phyloP scores from a whole-genome alignment of 257 asterid species.

The Solanum sitiens region DNA sequence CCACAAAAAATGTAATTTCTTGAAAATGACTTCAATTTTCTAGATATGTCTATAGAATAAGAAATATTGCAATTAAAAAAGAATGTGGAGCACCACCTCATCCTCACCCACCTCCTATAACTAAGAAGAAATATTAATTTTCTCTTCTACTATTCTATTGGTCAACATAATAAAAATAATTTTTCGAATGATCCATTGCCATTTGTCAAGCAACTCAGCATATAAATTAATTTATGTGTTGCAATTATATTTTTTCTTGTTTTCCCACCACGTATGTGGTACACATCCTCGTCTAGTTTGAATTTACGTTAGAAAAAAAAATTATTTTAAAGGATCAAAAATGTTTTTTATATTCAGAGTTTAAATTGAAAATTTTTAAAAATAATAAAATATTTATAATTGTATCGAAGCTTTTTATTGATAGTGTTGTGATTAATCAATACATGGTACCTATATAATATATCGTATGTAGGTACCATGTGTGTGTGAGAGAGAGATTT shows the following conservation, averaged over 20 bases:
- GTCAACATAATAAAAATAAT: neutral
- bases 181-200: neutral
- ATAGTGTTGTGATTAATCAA: neutral
- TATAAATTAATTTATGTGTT: neutral
- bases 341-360: fast-evolving
- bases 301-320: no score
- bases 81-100: neutral
- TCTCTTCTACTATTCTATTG: neutral
- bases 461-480: no score
- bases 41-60: neutral
- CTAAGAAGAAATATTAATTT: neutral
- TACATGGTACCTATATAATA: no score
- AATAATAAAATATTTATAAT: no score
- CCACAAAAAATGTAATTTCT: neutral
- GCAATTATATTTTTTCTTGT: neutral
- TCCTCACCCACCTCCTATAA: neutral
- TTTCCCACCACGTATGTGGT: no score
- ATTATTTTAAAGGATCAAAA: no score
- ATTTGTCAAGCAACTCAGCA: neutral
- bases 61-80: neutral
- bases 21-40: neutral
- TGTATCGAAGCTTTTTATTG: no score
- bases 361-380: fast-evolving
- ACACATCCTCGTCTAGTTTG: neutral
- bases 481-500: neutral